Base-by-base conservation (phyloP, 164 flowering plant genomes). In the Aristolochia californica region DNA sequence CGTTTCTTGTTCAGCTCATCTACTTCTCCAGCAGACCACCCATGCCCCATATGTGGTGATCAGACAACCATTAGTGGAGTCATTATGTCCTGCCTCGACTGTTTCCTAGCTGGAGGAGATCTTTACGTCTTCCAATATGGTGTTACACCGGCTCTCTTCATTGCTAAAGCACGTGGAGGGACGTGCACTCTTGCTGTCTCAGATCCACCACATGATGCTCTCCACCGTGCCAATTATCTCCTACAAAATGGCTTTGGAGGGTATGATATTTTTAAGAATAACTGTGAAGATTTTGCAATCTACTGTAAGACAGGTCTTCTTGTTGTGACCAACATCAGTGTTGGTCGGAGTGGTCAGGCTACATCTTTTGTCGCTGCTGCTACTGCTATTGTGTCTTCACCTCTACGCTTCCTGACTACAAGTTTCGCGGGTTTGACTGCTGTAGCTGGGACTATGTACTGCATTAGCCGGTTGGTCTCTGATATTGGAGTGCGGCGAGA, bases 211-310 rank as follows among this genome's bases (percentile, higher is more conserved):
- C 82, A 66, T 23, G 75, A 74, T 25, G 91, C 79, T 38, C 66
- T 85, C 24, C 76, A 77, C 59, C 89, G 88, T 24, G 90, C 88
- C 40, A 62, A 66, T 47, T 80, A 66, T 64, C 84, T 88, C 45
- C 80, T 88, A 18, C 45, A 75, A 58, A 85, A 88, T 58, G 96
- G 91, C 23, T 88, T 87, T 71, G 96, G 96, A 8, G 68, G 21
- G 15, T 85, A 85, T 68, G 55, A 83, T 60, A 58, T 85, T 18
- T 88, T 85, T 74, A 80, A 73, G 74, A 88, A 88, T 70, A 88
- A 85, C 71, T 88, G 91, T 52, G 96, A 88, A 63, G 96, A 88
- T 62, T 85, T 88, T 64, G 86, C 96, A 1, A 81, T 85, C 55
- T 88, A 88, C 58, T 88, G 91, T 66, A 88, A 85, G 73, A 85